A percentile compares a stretch with the other conserved stretches of the same genome.
Conservation (phyloP, 2,329 filamentous ascomycete species). For the Xylariaceae sp. region DNA sequence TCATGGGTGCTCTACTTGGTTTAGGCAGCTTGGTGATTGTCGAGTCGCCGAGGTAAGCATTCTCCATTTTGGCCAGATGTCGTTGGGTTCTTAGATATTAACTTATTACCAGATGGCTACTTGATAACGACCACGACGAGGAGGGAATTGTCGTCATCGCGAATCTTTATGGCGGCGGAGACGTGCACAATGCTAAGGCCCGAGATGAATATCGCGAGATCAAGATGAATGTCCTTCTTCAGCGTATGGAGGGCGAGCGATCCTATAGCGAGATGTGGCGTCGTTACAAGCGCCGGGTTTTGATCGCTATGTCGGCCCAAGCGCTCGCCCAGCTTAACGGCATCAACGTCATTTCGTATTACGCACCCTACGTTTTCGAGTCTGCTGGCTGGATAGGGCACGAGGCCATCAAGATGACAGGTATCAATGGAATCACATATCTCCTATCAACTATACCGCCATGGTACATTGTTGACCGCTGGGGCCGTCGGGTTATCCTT, state of each 20-base stretch:
- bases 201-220: constrained; percentile 97
- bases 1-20: constrained; percentile 85
- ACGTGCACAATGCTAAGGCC: constrained; percentile 88
- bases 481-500: constrained; percentile 84
- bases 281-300: constrained; percentile 83
- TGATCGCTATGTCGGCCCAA: constrained; percentile 98
- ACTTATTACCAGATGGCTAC: constrained; percentile 67
- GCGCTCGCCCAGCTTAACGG: constrained; percentile 94
- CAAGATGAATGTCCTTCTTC: constrained; percentile 93
- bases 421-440: constrained; percentile 88
- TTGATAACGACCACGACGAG: constrained; percentile 97
- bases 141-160: constrained; percentile 98
- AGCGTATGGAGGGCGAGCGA: constrained; percentile 91
- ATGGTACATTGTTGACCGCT: constrained; percentile 93
- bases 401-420: constrained; percentile 91
- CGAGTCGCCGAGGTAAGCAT: constrained; percentile 78
- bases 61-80: constrained; percentile 1
- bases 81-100: constrained; percentile 19
- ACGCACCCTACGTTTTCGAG: constrained; percentile 93
- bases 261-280: constrained; percentile 92
- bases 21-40: constrained; percentile 88
- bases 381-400: constrained; percentile 93
- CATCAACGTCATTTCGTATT: constrained; percentile 99
- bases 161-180: constrained; percentile 91
- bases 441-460: constrained; percentile 88